Evolutionary conservation across 352 stramenopile species (phyloP), one percentile per base, ranked within the genome.

Genomic region (Peronospora destructor): DNA sequence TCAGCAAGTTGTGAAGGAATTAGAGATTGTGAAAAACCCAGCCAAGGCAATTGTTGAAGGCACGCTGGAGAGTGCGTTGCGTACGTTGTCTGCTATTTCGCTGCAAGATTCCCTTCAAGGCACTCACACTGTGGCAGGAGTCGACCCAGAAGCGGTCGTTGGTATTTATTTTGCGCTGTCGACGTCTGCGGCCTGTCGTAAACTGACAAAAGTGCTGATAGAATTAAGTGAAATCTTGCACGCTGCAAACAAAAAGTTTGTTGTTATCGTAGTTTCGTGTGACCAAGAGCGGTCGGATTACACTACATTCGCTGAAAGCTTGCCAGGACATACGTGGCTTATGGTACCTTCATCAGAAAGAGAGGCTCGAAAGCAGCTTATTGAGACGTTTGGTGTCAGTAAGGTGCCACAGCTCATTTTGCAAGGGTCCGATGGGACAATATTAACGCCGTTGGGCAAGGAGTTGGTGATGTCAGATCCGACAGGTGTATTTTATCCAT

Each of bases 81-180:
- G 71, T 42, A 73, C 59, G 6, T 53, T 94, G 12, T 79, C 73
- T 1, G 63, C 68, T 3, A 76, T 90, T 8, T 76, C 73, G 4
- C 45, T 94, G 10, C 56, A 85, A 19, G 84, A 94, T 57, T 82
- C 79, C 14, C 39, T 91, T 10, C 84, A 92, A 49, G 78, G 80
- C 10, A 88, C 46, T 25, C 74, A 86, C 36, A 73, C 51, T 4
- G 57, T 94, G 28, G 59, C 76, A 14, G 44, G 61, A 26, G 68
- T 91, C 26, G 50, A 77, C 19, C 33, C 66, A 3, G 60, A 80
- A 17, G 60, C 79, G 21, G 71, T 92, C 5, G 68, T 92, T 29
- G 78, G 76, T 9, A 78, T 94, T 21, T 90, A 88, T 55, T 92
- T 94, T 50, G 64, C 73, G 2, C 59, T 70, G 30, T 66, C 64